Conservation (phyloP, 768 basidiomycete genomes). For the Chiua virens region DNA sequence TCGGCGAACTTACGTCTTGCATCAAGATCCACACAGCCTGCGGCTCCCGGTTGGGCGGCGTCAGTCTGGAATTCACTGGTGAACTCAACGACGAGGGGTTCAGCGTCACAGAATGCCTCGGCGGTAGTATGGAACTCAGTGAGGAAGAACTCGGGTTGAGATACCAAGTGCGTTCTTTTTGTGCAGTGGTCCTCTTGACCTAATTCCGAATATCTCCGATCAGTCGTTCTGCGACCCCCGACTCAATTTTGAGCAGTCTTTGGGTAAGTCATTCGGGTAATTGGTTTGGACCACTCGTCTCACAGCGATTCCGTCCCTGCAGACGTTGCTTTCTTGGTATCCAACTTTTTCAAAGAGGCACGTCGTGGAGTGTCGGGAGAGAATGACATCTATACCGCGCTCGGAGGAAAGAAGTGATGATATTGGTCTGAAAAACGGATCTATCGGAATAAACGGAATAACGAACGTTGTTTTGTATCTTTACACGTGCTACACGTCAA, state of each 20-base stretch:
- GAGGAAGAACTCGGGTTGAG: conserved; percentile 89
- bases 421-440: neutral
- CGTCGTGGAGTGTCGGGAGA: conserved; percentile 38
- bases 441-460: conserved; percentile 16
- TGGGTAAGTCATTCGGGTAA: conserved; percentile 56
- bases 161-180: conserved; percentile 63
- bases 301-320: neutral
- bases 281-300: neutral
- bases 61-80: conserved; percentile 91
- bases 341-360: conserved; percentile 75
- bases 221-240: conserved; percentile 94
- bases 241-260: conserved; percentile 89
- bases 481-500: conserved; percentile 7
- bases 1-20: conserved; percentile 80
- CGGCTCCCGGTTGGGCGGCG: conserved; percentile 75
- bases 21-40: conserved; percentile 76
- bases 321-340: conserved; percentile 87
- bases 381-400: conserved; percentile 30
- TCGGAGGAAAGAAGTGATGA: conserved; percentile 23
- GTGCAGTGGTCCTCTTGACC: neutral
- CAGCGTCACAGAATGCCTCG: conserved; percentile 95
- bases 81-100: conserved; percentile 89
- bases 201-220: neutral
- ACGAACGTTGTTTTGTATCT: neutral
- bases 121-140: conserved; percentile 91